A percentile compares a stretch with the other conserved stretches of the same genome.
Evolutionary conservation across 345 rosid species (phyloP).

Genomic region (Camelina laxa): DNA sequence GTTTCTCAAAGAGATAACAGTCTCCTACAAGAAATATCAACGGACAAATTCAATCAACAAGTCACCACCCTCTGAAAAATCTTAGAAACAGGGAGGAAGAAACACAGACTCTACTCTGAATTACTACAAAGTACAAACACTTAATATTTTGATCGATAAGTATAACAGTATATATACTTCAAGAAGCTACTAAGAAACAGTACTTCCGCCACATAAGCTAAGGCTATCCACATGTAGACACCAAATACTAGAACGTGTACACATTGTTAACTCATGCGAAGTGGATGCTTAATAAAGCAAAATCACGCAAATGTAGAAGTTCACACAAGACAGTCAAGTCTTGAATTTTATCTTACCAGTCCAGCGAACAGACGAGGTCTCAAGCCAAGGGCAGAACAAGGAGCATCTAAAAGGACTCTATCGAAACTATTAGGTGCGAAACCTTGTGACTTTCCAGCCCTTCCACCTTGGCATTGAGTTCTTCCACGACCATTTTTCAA

Average conservation of each 20-base stretch:
- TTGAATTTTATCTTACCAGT: constrained; percentile 57
- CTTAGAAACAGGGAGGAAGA: constrained; percentile 4
- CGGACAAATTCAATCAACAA: not conserved
- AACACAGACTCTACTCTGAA: constrained; percentile 10
- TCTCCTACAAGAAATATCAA: constrained; percentile 61
- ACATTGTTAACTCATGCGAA: constrained; percentile 1
- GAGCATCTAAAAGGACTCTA: constrained; percentile 95
- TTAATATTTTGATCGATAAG: not conserved
- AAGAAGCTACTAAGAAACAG: not conserved
- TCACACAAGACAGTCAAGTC: not conserved
- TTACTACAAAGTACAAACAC: constrained; percentile 6
- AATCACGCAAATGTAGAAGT: constrained; percentile 9
- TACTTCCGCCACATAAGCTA: not conserved
- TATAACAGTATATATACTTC: constrained; percentile 6
- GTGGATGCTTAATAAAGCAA: not conserved
- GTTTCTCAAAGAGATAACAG: constrained; percentile 74
- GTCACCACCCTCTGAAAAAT: constrained; percentile 8
- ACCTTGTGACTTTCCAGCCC: constrained; percentile 81
- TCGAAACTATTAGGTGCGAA: constrained; percentile 86
- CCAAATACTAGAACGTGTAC: not conserved
- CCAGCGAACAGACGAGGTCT: constrained; percentile 90
- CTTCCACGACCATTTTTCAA: constrained; percentile 94
- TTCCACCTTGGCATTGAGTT: constrained; percentile 74
- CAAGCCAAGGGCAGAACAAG: constrained; percentile 99
- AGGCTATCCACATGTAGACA: constrained; percentile 12